Evolutionary conservation across 2,329 filamentous ascomycete species (phyloP).

Genomic region (Calonectria honghensis): DNA sequence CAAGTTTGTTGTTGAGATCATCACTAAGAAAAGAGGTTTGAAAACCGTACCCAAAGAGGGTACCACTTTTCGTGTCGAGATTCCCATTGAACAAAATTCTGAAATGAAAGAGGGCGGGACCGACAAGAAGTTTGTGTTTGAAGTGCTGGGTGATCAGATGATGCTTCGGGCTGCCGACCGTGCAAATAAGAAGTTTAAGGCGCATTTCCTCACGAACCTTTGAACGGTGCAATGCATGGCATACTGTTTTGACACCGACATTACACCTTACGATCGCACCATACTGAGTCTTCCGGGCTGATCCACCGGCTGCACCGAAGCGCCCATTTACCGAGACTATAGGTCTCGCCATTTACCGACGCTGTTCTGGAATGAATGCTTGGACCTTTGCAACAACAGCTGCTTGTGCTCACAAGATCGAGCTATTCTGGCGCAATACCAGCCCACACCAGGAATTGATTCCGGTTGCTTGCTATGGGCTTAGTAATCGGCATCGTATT

Average conservation of each 20-base stretch:
- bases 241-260: not conserved
- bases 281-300: not conserved
- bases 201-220: constrained; percentile 84
- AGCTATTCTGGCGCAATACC: not conserved
- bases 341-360: not conserved
- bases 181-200: constrained; percentile 93
- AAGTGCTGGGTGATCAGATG: constrained; percentile 92
- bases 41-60: constrained; percentile 94
- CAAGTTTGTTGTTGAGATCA: constrained; percentile 88
- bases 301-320: too few species aligned
- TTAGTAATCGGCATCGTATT: not conserved
- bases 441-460: not conserved
- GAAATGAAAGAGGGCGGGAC: constrained; percentile 45
- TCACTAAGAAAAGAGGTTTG: constrained; percentile 81
- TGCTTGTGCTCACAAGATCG: not conserved
- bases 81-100: constrained; percentile 67
- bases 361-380: not conserved
- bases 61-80: constrained; percentile 86
- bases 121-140: constrained; percentile 78
- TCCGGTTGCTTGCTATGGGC: not conserved
- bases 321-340: not conserved
- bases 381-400: not conserved
- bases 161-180: constrained; percentile 88
- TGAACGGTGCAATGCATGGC: constrained; percentile 64
- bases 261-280: not conserved